Evolutionary conservation across 2,329 filamentous ascomycete species (phyloP).

Genomic region (Microascus cirrosus): DNA sequence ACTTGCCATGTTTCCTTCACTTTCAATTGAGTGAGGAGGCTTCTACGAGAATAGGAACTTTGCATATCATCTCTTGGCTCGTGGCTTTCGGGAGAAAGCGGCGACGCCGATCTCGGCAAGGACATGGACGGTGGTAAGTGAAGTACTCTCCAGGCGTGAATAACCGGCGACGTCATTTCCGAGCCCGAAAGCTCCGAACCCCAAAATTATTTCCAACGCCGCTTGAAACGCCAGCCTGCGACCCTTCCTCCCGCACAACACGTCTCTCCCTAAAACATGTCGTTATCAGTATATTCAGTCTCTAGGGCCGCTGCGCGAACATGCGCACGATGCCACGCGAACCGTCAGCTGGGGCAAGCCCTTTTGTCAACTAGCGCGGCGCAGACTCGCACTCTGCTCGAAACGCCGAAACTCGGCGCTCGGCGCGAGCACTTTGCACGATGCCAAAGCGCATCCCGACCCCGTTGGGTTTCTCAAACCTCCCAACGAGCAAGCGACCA

Average conservation of each 20-base stretch:
- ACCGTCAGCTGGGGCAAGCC: background rate
- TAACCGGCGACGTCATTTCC: slow-evolving; percentile 1
- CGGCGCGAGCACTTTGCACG: slow-evolving; percentile 3
- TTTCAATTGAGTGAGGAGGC: too few relatives aligned
- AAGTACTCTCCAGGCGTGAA: too few relatives aligned
- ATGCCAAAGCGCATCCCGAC: background rate
- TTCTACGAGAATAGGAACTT: too few relatives aligned
- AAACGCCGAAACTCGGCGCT: slow-evolving; percentile 1
- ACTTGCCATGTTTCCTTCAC: too few relatives aligned
- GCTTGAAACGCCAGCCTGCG: background rate
- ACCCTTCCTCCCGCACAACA: background rate
- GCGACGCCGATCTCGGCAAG: background rate
- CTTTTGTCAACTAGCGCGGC: slow-evolving; percentile 1
- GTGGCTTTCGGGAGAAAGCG: too few relatives aligned
- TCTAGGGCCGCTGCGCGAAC: slow-evolving; percentile 17
- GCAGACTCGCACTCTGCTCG: background rate
- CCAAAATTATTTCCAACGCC: background rate
- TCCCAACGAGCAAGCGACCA: background rate
- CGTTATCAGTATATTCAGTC: slow-evolving; percentile 12
- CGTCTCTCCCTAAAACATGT: slow-evolving; percentile 11
- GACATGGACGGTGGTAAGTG: too few relatives aligned
- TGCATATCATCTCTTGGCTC: too few relatives aligned
- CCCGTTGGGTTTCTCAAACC: background rate
- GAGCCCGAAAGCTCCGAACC: slow-evolving; percentile 4
- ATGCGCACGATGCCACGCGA: slow-evolving; percentile 20